These are phyloP conservation scores for Entonaema liquescens DNA, from an alignment of 495 filamentous ascomycete species.

Conservation along the genomic window DNA sequence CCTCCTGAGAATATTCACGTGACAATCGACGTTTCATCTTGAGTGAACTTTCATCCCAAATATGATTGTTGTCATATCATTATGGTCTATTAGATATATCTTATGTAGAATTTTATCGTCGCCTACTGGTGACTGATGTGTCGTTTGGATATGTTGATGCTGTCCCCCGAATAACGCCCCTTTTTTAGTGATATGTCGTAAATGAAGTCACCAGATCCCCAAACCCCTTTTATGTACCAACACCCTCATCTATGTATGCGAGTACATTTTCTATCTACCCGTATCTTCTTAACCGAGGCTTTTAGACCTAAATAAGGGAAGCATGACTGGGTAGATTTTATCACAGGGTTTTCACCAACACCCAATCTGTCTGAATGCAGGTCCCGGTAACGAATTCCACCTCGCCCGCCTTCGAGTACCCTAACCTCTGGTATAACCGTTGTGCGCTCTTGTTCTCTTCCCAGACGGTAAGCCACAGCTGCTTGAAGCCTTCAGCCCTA, in stretches of 20 bases:
- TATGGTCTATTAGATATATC: neutral
- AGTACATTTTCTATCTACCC: neutral
- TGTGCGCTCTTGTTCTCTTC: conserved; percentile 49
- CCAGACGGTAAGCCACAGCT: conserved; percentile 56
- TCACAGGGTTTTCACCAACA: conserved; percentile 29
- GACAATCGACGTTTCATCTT: neutral
- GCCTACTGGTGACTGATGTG: neutral
- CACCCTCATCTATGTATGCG: neutral
- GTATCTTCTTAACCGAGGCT: neutral
- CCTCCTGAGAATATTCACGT: neutral
- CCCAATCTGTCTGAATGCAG: conserved; percentile 48
- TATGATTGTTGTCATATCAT: neutral
- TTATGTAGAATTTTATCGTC: neutral
- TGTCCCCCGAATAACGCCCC: neutral
- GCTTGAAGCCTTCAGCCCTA: conserved; percentile 45
- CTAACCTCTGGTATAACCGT: conserved; percentile 47
- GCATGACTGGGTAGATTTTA: neutral
- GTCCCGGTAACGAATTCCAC: conserved; percentile 48
- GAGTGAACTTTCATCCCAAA: neutral
- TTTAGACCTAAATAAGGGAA: neutral
- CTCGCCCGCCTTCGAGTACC: conserved; percentile 45
- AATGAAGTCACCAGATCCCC: neutral
- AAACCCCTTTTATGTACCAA: neutral
- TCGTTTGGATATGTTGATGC: neutral
- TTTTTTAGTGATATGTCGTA: neutral